A percentile compares a stretch with the other conserved stretches of the same genome.
Conservation (phyloP, 108 stramenopile species). For the Cyclotella cryptica region DNA sequence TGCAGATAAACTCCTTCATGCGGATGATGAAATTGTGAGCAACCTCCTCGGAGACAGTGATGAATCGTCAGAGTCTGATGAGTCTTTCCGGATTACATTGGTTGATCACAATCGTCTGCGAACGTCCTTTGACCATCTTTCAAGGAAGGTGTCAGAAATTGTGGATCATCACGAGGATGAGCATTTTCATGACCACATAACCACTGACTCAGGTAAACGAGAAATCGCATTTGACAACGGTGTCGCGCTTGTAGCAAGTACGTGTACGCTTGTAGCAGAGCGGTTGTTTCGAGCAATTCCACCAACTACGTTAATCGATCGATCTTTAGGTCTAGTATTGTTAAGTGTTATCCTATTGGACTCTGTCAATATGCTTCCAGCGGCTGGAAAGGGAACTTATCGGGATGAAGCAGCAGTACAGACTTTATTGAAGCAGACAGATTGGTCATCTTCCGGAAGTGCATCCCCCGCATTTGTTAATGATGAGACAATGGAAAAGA, state of each 20-base stretch:
- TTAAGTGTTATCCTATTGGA: conserved; percentile 82
- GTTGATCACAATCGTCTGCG: conserved; percentile 78
- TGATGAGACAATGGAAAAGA: conserved; percentile 16
- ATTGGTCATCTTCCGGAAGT: conserved; percentile 52
- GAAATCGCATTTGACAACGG: conserved; percentile 66
- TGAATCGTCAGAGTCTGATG: neutral
- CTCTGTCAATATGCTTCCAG: conserved; percentile 79
- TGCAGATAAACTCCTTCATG: conserved; percentile 25
- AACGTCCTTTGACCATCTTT: conserved; percentile 29
- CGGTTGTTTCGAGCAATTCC: conserved; percentile 31
- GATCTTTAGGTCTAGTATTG: conserved; percentile 57
- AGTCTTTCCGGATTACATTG: conserved; percentile 50
- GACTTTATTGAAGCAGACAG: conserved; percentile 50
- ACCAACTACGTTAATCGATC: conserved; percentile 19
- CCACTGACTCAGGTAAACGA: conserved; percentile 41
- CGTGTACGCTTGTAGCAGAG: conserved; percentile 75
- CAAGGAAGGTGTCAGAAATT: conserved; percentile 56
- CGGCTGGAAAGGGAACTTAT: conserved; percentile 74
- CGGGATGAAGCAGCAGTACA: conserved; percentile 71
- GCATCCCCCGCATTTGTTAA: conserved; percentile 26
- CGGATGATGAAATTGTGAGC: conserved; percentile 39
- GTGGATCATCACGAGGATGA: conserved; percentile 87
- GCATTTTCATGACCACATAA: conserved; percentile 54
- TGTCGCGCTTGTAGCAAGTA: conserved; percentile 66
- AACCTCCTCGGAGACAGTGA: neutral